Evolutionary conservation across 2,329 filamentous ascomycete species (phyloP), one percentile per base, ranked within the genome.

Genomic region (Amesomyces nigricolor): DNA sequence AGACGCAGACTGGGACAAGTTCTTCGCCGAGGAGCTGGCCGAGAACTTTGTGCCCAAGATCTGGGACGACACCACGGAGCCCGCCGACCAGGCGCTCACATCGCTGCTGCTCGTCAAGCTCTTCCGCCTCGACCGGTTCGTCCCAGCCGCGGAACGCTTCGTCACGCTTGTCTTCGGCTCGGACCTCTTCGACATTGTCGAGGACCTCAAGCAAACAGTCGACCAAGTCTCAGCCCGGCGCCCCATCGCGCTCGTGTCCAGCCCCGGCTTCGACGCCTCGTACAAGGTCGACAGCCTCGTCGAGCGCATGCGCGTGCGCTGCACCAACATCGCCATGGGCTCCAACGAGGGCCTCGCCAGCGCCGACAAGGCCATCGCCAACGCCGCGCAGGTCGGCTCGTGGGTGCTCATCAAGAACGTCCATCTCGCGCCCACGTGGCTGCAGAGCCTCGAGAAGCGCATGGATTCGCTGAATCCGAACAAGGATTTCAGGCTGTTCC

Each of bases 401-500:
- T 99, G 94, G 94, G 95, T 99, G 9, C 80, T 99, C 58, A 86
- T 99, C 79, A 99, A 99, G 82, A 99, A 99, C 75, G 94, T 99
- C 17, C 94, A 99, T 72, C 80, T 99, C 59, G 91, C 92, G 30
- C 91, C 94, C 1, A 89, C 90, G 11, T 99, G 95, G 95, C 78
- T 99, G 32, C 92, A 97, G 72, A 96, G 91, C 66, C 80, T 99
- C 14, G 92, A 99, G 76, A 99, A 99, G 79, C 86, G 92, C 44
- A 88, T 99, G 75, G 91, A 96, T 63, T 89, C 90, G 10, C 86
- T 99, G 67, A 96, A 96, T 68, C 91, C 95, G 29, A 90, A 97
- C 72, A 79, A 84, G 38, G 88, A 95, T 68, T 99, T 99, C 80
- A 82, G 94, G 47, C 78, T 99, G 30, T 99, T 99, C 82, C 75